Base-by-base conservation (phyloP, 1,139 yeast genomes). In the Kodamaea alishanica region DNA sequence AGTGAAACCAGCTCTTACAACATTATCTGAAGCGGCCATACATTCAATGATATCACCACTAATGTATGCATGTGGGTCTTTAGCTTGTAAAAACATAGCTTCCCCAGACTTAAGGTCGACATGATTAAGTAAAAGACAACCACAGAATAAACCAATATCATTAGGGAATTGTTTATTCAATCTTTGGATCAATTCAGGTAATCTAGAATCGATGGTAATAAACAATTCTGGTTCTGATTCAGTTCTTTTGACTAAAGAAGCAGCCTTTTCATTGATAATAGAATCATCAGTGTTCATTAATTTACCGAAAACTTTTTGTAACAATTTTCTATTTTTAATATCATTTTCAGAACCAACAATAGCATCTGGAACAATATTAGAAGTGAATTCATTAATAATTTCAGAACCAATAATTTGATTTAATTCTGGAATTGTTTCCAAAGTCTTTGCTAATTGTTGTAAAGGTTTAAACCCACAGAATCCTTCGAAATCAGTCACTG, bases 1-100 rank as follows among this genome's bases (percentile, higher is more conserved):
- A 9, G 98, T 92, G 71, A 92, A 92, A 7, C 98, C 99, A 6
- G 97, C 96, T 64, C 98, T 81, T 34, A 92, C 97, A 43, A 92
- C 99, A 56, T 92, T 92, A 62, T 92, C 99, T 30, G 95, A 84
- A 8, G 97, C 97, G 36, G 98, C 98, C 99, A 92, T 92, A 70
- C 98, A 94, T 67, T 92, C 99, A 55, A 92, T 90, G 51, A 92
- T 92, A 61, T 92, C 97, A 49, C 98, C 98, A 40, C 84, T 77
- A 48, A 92, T 92, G 67, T 94, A 92, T 27, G 98, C 98, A 62
- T 92, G 98, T 23, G 97, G 97, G 61, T 89, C 97, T 67, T 89
- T 88, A 36, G 98, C 98, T 60, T 87, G 88, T 60, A 92, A 73
- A 60, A 90, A 92, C 83, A 94, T 88, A 45, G 97, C 97, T 68